A percentile compares a stretch with the other conserved stretches of the same genome.
Evolutionary conservation across 345 rosid species (phyloP).

Genomic region (Hypericum androsaemum): DNA sequence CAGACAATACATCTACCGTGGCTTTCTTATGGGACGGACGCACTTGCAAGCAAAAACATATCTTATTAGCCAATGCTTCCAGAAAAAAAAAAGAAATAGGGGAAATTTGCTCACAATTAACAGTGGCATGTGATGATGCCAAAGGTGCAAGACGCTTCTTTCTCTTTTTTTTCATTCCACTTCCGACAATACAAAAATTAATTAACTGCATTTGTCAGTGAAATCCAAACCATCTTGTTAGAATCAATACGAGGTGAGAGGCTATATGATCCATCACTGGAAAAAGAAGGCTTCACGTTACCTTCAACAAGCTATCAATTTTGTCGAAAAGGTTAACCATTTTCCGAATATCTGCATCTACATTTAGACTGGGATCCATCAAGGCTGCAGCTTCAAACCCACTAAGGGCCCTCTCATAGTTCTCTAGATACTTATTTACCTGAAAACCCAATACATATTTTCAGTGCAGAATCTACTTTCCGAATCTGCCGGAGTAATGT

Average conservation of each 20-base stretch:
- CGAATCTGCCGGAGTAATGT: too few relatives aligned
- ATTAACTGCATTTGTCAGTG: too few relatives aligned
- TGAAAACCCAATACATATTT: slow-evolving; percentile 19
- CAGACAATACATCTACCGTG: slow-evolving; percentile 35
- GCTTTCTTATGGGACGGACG: slow-evolving; percentile 32
- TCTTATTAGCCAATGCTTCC: too few relatives aligned
- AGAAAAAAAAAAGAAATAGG: too few relatives aligned
- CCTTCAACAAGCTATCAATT: slow-evolving; percentile 43
- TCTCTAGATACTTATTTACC: slow-evolving; percentile 66
- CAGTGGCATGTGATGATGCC: slow-evolving; percentile 37
- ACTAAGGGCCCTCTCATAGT: slow-evolving; percentile 63
- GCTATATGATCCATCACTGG: not conserved
- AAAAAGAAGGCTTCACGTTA: slow-evolving; percentile 13
- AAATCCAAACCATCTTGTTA: too few relatives aligned
- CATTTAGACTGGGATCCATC: slow-evolving; percentile 63
- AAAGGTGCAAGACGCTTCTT: slow-evolving; percentile 35
- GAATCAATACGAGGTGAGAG: not conserved
- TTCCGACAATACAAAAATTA: slow-evolving; percentile 6
- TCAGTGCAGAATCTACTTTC: slow-evolving; percentile 1
- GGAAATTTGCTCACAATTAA: slow-evolving; percentile 28
- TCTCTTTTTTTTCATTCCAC: slow-evolving; percentile 37
- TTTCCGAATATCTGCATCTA: slow-evolving; percentile 44
- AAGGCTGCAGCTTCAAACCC: slow-evolving; percentile 66
- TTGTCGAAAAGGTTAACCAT: slow-evolving; percentile 54
- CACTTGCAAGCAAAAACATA: slow-evolving; percentile 23